Evolutionary conservation across 1,139 yeast genomes (phyloP), one percentile per base, ranked within the genome.

Genomic region (Debaryomycetaceae sp.): DNA sequence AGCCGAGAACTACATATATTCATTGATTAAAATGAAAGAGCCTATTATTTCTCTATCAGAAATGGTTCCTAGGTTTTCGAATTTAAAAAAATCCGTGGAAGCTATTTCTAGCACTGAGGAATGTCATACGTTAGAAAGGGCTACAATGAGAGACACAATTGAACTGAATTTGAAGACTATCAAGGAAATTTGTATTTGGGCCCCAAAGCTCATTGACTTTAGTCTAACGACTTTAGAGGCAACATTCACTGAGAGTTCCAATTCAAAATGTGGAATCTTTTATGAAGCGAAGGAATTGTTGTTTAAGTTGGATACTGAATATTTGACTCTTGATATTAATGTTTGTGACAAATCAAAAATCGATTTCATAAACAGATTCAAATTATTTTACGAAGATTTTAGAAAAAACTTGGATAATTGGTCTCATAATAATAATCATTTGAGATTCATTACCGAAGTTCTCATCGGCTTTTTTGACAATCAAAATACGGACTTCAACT

Each of bases 1-100:
- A n/a, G 69, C 81, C 6, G 98, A 92, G 52, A 84, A 87, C 56
- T 61, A 88, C 39, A 59, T 88, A 6, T 78, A 71, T 51, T 71
- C 73, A 7, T 63, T 78, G 51, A 73, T 78, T 30, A 70, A 22
- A 22, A 8, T 22, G 7, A 70, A 87, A 48, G 60, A 62, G 13
- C 78, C 83, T 4, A 48, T 83, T 36, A 17, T 16, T 5, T 35
- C 37, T 7, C 26, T 22, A 8, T 22, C 33, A 6, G 28, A n/a
- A 3, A 17, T 11, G 6, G n/a, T 35, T 4, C 7, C 26, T n/a
- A 33, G 30, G 9, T 19, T 35, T 19, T 26, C 38, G 2, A 17
- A 6, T 45, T 53, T 2, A 39, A 54, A n/a, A 31, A 42, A 1
- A 36, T 39, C 4, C 36, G 55, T 24, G 52, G 13, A 19, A 17